Evolutionary conservation across 2,329 filamentous ascomycete species (phyloP).

Genomic region (Curvularia verruculosa): DNA sequence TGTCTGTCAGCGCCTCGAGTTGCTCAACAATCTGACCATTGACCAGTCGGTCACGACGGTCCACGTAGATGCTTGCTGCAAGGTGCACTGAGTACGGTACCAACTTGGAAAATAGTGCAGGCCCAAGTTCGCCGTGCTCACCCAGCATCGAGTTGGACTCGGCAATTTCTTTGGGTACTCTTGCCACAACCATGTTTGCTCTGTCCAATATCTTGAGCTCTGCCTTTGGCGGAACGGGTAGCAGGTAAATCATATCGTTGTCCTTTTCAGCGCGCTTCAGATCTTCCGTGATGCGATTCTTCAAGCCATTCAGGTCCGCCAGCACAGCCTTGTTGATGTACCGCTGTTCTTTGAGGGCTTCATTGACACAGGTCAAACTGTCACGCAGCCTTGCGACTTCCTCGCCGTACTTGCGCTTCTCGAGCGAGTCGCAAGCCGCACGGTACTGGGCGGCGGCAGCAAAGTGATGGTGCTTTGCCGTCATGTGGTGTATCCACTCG

Average conservation of each 20-base stretch:
- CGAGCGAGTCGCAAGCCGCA: slow-evolving; percentile 86
- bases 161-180: slow-evolving; percentile 79
- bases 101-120: slow-evolving; percentile 84
- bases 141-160: slow-evolving; percentile 81
- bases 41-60: slow-evolving; percentile 86
- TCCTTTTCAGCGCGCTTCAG: slow-evolving; percentile 93
- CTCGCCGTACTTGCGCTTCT: slow-evolving; percentile 94
- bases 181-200: slow-evolving; percentile 83
- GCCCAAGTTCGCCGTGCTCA: slow-evolving; percentile 79
- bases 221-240: slow-evolving; percentile 83
- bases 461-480: slow-evolving; percentile 96
- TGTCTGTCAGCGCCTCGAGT: slow-evolving; percentile 79
- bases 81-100: slow-evolving; percentile 96
- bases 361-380: slow-evolving; percentile 79
- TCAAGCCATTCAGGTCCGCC: slow-evolving; percentile 81
- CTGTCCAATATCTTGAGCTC: slow-evolving; percentile 85
- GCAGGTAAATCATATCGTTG: slow-evolving; percentile 94
- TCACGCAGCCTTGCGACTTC: slow-evolving; percentile 88
- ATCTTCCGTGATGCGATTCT: slow-evolving; percentile 82
- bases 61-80: slow-evolving; percentile 92
- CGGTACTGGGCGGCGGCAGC: slow-evolving; percentile 93
- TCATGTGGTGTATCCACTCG: slow-evolving; percentile 98
- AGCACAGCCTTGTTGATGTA: slow-evolving; percentile 83
- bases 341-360: slow-evolving; percentile 82
- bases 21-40: slow-evolving; percentile 87